Conservation (phyloP, 345 rosid genomes). For the Eucalyptus polybractea region DNA sequence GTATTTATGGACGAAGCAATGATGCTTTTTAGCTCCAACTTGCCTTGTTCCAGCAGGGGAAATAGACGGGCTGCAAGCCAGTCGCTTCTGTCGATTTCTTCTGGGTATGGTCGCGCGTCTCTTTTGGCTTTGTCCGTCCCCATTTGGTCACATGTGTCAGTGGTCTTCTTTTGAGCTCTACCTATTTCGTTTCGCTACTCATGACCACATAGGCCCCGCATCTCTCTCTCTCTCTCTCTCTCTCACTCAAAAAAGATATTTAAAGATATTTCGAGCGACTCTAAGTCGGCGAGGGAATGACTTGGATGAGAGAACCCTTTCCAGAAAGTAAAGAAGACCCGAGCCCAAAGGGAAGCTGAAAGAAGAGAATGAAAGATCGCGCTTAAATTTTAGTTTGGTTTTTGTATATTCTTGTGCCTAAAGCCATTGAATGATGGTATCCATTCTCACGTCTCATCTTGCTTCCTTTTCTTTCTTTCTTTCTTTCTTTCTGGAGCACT, state of each 20-base stretch:
- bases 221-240: neutral
- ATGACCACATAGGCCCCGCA: neutral
- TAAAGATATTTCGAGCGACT: neutral
- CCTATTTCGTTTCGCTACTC: neutral
- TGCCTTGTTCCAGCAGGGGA: neutral
- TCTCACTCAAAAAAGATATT: neutral
- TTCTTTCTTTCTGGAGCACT: neutral
- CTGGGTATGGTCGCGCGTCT: neutral
- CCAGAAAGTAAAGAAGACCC: neutral
- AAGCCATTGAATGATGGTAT: neutral
- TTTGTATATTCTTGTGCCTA: neutral
- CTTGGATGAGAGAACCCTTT: neutral
- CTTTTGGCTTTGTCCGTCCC: neutral
- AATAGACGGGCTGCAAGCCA: neutral
- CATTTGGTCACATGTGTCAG: conserved; percentile 1
- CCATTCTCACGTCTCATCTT: neutral
- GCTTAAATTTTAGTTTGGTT: neutral
- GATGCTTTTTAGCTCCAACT: conserved; percentile 5
- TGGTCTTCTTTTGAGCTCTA: neutral
- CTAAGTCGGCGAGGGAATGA: neutral
- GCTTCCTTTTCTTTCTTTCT: neutral
- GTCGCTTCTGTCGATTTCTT: conserved; percentile 14
- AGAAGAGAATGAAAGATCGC: neutral
- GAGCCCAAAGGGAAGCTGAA: neutral
- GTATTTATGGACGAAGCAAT: neutral